A percentile compares a stretch with the other conserved stretches of the same genome.
These are phyloP conservation scores for Botrytis squamosa DNA, from an alignment of 2,329 filamentous ascomycete species.

Conservation along the genomic window DNA sequence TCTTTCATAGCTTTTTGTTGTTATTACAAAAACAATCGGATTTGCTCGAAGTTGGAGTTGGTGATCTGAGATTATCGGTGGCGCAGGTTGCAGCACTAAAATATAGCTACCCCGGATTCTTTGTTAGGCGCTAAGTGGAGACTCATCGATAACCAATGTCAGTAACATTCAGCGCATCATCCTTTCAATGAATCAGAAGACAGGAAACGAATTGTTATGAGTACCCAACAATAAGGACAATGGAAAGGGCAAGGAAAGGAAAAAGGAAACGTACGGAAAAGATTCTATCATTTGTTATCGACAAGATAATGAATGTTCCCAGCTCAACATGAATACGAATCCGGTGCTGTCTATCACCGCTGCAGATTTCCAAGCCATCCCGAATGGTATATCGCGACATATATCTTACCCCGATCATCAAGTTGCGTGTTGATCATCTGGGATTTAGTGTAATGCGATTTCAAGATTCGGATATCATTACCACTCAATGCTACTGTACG, in stretches of 20 bases:
- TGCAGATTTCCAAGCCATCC: neutral
- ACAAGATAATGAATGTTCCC: neutral
- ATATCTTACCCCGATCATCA: neutral
- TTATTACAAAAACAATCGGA: neutral
- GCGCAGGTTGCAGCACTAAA: conserved; percentile 2
- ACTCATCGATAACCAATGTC: neutral
- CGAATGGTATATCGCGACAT: neutral
- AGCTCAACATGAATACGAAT: neutral
- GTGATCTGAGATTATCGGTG: neutral
- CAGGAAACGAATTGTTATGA: neutral
- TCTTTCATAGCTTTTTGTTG: conserved; percentile 18
- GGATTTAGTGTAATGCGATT: neutral
- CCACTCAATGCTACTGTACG: neutral
- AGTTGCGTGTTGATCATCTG: neutral
- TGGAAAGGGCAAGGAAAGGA: too few species aligned
- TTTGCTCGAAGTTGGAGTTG: neutral
- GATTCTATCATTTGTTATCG: neutral
- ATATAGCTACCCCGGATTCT: conserved; percentile 12
- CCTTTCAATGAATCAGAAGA: neutral
- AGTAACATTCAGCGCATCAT: neutral
- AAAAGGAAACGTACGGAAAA: neutral
- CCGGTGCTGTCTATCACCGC: neutral
- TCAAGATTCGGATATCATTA: neutral
- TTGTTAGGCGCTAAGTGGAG: neutral
- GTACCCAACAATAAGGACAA: neutral